Evolutionary conservation across 805 yeast species (phyloP).

Genomic region (Nakazawaea populi): DNA sequence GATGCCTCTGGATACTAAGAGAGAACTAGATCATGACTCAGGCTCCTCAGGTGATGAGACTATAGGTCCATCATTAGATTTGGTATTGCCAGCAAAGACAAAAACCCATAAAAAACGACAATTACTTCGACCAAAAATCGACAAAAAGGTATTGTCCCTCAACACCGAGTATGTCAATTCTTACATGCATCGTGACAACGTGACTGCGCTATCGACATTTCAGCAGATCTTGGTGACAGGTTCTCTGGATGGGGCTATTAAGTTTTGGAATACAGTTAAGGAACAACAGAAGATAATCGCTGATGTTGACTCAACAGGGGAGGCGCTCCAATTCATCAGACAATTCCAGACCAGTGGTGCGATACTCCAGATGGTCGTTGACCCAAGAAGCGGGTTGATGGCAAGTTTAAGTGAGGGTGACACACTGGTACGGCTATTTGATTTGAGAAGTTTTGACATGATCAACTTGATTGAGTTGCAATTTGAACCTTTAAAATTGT

Average conservation of each 20-base stretch:
- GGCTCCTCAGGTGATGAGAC: not conserved
- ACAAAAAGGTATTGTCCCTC: not conserved
- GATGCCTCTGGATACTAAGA: not conserved
- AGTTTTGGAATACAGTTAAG: slow-evolving; percentile 23
- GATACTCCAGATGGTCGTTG: slow-evolving; percentile 14
- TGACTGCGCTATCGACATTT: not conserved
- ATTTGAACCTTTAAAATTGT: slow-evolving; percentile 19
- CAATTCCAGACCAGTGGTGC: slow-evolving; percentile 21
- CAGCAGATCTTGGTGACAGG: slow-evolving; percentile 19
- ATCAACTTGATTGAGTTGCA: slow-evolving; percentile 23
- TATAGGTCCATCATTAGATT: slow-evolving; percentile 5
- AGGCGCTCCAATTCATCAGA: slow-evolving; percentile 26
- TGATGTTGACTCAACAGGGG: not conserved
- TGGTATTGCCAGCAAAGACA: not conserved
- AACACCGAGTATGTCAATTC: slow-evolving; percentile 6
- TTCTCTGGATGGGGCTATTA: slow-evolving; percentile 27
- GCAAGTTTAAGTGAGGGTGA: slow-evolving; percentile 20
- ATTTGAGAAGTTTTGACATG: slow-evolving; percentile 29
- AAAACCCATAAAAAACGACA: too few species aligned
- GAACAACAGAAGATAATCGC: not conserved
- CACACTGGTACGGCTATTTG: slow-evolving; percentile 25
- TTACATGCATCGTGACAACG: slow-evolving; percentile 11
- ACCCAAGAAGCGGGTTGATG: slow-evolving; percentile 18
- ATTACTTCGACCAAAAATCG: not conserved
- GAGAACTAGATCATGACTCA: not conserved